Percentiles rank a stretch among this genome's conserved stretches.
phyloP scores from a whole-genome alignment of 345 rosid genomes.

The Camelina laxa region DNA sequence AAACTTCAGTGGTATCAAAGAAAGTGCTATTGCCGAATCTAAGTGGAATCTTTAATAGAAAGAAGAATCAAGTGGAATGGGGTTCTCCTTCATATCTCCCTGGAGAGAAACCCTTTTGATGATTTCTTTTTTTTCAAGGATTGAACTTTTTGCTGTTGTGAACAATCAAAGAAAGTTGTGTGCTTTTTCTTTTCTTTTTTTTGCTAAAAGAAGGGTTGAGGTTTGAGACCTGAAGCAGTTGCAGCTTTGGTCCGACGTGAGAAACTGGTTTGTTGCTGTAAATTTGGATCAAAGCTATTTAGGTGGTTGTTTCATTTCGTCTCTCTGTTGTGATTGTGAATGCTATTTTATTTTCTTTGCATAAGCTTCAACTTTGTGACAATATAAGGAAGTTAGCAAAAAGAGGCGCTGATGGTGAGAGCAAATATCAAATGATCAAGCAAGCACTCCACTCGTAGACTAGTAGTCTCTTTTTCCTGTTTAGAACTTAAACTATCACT shows the following conservation, averaged over 20 bases:
- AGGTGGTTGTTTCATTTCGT: conserved; percentile 29
- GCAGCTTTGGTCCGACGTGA: conserved; percentile 29
- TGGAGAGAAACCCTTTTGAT: conserved; percentile 69
- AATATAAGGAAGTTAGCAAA: background rate
- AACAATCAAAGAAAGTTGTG: conserved; percentile 28
- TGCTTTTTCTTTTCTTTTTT: conserved; percentile 1
- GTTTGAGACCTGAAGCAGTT: conserved; percentile 31
- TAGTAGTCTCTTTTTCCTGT: no score
- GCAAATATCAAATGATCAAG: no score
- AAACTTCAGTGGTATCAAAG: conserved; percentile 57
- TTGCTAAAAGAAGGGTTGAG: conserved; percentile 17
- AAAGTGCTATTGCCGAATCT: conserved; percentile 66
- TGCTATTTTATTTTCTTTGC: no score
- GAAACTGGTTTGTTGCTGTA: conserved; percentile 41
- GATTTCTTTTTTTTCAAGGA: conserved; percentile 38
- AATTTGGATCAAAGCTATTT: conserved; percentile 41
- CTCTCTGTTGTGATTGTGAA: conserved; percentile 7
- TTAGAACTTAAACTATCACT: no score
- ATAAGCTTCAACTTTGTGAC: no score
- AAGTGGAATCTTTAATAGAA: conserved; percentile 73
- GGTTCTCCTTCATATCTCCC: conserved; percentile 84
- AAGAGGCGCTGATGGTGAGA: no score
- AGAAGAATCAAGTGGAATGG: conserved; percentile 82
- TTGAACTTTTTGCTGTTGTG: conserved; percentile 29
- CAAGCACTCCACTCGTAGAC: no score